Conservation (phyloP, 805 yeast genomes). For the Limtongia smithiae region DNA sequence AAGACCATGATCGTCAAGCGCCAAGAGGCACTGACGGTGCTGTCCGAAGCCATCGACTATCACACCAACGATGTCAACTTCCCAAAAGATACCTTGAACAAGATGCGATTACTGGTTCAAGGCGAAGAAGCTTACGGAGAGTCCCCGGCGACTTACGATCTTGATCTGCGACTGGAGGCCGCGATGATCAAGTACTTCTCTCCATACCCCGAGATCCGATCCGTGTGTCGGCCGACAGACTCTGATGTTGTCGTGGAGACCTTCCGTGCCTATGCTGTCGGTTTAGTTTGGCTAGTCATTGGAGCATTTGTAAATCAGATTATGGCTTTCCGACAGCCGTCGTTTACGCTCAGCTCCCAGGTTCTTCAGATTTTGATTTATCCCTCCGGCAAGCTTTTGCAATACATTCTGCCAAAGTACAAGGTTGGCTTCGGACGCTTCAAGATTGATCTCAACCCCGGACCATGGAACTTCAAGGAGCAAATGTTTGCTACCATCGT, state of each 20-base stretch:
- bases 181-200: slow-evolving; percentile 41
- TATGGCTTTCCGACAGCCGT: slow-evolving; percentile 56
- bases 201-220: slow-evolving; percentile 66
- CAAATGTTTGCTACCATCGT: slow-evolving; percentile 50
- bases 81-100: slow-evolving; percentile 39
- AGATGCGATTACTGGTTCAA: slow-evolving; percentile 34
- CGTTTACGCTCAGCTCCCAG: slow-evolving; percentile 48
- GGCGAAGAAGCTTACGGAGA: slow-evolving; percentile 28
- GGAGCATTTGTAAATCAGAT: slow-evolving; percentile 56
- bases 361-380: slow-evolving; percentile 58
- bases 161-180: slow-evolving; percentile 34
- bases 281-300: slow-evolving; percentile 49
- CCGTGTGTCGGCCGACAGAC: slow-evolving; percentile 41
- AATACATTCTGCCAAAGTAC: slow-evolving; percentile 41
- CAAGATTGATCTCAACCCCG: slow-evolving; percentile 43
- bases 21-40: slow-evolving; percentile 40
- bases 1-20: slow-evolving; percentile 39
- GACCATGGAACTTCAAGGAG: slow-evolving; percentile 60
- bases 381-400: slow-evolving; percentile 51
- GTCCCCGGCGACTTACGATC: slow-evolving; percentile 25
- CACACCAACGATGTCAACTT: slow-evolving; percentile 47
- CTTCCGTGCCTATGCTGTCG: slow-evolving; percentile 50
- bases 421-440: slow-evolving; percentile 30
- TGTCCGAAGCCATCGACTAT: slow-evolving; percentile 40
- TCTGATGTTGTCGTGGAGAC: slow-evolving; percentile 41